phyloP scores from a whole-genome alignment of 306 rosid genomes.

The Cicer judaicum region DNA sequence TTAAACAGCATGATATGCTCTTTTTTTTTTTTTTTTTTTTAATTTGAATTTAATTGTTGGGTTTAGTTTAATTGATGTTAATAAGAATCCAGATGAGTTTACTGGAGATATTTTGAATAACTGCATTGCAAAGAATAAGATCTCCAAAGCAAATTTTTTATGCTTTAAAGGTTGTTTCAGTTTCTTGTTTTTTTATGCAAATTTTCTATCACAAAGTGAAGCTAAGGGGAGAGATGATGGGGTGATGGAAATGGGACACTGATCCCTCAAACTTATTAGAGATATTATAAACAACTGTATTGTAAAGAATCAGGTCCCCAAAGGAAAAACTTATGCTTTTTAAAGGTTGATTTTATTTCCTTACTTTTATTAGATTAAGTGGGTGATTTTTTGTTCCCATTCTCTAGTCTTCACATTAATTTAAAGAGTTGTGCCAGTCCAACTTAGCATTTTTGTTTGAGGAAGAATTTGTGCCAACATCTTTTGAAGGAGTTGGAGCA shows the following conservation, averaged over 20 bases:
- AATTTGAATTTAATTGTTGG: no score
- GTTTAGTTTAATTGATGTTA: no score
- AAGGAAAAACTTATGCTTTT: conserved; percentile 84
- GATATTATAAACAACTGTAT: conserved; percentile 90
- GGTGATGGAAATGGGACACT: conserved; percentile 60
- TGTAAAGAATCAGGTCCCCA: conserved; percentile 87
- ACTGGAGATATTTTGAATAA: no score
- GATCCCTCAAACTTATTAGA: conserved; percentile 55
- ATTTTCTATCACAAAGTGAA: conserved; percentile 48
- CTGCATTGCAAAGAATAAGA: no score
- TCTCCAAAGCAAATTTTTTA: no score
- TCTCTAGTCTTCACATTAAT: not conserved
- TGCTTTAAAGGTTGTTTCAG: no score
- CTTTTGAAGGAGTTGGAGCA: conserved; percentile 90
- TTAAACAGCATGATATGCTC: no score
- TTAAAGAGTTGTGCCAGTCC: conserved; percentile 25
- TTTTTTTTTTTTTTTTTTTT: no score
- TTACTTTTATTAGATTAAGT: conserved; percentile 15
- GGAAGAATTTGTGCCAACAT: conserved; percentile 77
- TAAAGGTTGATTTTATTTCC: conserved; percentile 65
- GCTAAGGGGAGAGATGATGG: conserved; percentile 10
- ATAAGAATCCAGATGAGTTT: no score
- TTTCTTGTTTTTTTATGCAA: no score
- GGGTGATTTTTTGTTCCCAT: conserved; percentile 7
- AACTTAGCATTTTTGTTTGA: conserved; percentile 43